A percentile compares a stretch with the other conserved stretches of the same genome.
Evolutionary conservation across 139 green algal species (phyloP).

Genomic region (Limnomonas spitsbergensis): DNA sequence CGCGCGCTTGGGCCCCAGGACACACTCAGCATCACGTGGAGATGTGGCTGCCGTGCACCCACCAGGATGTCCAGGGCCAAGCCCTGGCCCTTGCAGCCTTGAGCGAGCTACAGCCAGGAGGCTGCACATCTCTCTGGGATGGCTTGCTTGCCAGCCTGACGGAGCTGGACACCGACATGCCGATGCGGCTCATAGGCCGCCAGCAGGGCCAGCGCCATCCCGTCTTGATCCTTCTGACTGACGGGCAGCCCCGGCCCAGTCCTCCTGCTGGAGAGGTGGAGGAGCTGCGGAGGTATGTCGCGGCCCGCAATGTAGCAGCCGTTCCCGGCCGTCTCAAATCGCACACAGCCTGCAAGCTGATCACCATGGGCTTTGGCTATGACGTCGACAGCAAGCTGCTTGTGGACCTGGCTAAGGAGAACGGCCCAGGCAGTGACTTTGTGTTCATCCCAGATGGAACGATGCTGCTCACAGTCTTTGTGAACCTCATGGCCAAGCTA

Average conservation of each 20-base stretch:
- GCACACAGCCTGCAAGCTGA: slow-evolving; percentile 15
- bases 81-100: background rate
- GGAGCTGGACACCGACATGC: background rate
- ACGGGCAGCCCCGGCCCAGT: slow-evolving; percentile 1
- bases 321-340: background rate
- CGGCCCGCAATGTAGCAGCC: background rate
- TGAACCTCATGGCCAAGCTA: slow-evolving; percentile 16
- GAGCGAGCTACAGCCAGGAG: background rate
- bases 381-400: slow-evolving; percentile 18
- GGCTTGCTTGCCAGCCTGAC: background rate
- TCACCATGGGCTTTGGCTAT: slow-evolving; percentile 25
- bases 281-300: background rate
- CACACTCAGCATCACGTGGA: background rate
- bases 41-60: background rate
- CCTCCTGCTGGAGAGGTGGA: background rate
- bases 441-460: slow-evolving; percentile 20
- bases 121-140: slow-evolving; percentile 12
- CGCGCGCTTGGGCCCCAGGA: background rate
- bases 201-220: too few species aligned
- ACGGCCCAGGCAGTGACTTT: background rate
- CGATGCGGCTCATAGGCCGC: too few species aligned
- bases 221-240: slow-evolving; percentile 5
- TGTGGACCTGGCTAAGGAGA: background rate
- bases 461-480: slow-evolving; percentile 19
- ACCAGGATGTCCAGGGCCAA: background rate